Evolutionary conservation across 2,329 filamentous ascomycete species (phyloP), one percentile per base, ranked within the genome.

Genomic region (Botrytis medusae): DNA sequence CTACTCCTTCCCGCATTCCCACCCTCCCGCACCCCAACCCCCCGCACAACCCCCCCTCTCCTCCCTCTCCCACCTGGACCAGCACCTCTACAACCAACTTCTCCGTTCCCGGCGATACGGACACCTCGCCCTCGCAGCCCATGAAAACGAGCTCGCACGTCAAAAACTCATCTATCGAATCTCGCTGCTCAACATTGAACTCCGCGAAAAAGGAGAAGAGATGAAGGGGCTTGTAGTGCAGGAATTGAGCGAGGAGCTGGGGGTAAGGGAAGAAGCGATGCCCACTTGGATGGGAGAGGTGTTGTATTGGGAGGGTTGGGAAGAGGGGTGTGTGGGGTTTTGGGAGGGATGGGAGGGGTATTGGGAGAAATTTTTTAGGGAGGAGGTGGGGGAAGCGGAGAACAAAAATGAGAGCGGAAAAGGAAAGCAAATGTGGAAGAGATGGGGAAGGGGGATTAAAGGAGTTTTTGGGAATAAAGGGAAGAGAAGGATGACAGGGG

Each of bases 111-210:
- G 48, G 1, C 48, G 48, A 0, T 51, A 51, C 25, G 48, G 25
- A 0, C 48, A 51, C 48, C 48, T 51, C 48, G 48, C 48, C 0
- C 25, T 51, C 0, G 1, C 0, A 10, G 48, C 48, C 0, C 0
- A 51, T 0, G 48, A 59, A 59, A 59, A 59, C 29, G 29, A 59
- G 4, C 7, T 59, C 16, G 3, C 54, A 0, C 54, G n/a, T 1
- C n/a, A 59, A 32, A 59, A 32, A 32, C n/a, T 59, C n/a, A 59
- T 4, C 14, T 2, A 59, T 59, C 18, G 54, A 20, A 51, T 51
- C 10, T n/a, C 48, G 0, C 48, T 51, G 4, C 48, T 59, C 8
- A 32, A 59, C 1, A 59, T 59, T 3, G 54, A 59, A 32, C 18
- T 32, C 16, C n/a, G 54, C 29, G 54, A 59, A 34, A 59, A 20